These are phyloP conservation scores for Cardamine resedifolia DNA, from an alignment of 345 rosid species.

Conservation along the genomic window DNA sequence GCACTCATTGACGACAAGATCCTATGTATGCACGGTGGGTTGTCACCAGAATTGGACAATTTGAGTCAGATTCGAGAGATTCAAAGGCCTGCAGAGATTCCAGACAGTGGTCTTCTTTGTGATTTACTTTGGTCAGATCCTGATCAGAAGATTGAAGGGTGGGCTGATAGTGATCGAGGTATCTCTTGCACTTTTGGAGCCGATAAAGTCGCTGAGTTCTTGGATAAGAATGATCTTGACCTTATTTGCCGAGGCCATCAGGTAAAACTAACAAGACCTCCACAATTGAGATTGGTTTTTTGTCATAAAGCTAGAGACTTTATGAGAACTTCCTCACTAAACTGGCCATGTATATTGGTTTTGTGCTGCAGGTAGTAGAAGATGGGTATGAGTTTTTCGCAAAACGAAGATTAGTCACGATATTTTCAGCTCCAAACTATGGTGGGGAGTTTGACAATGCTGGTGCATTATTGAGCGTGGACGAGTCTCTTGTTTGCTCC, in stretches of 20 bases:
- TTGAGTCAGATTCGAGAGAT: slow-evolving; percentile 73
- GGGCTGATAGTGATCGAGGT: slow-evolving; percentile 87
- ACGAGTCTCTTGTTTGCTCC: slow-evolving; percentile 73
- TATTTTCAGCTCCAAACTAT: slow-evolving; percentile 96
- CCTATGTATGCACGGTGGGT: slow-evolving; percentile 95
- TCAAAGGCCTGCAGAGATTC: slow-evolving; percentile 79
- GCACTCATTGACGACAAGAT: slow-evolving; percentile 87
- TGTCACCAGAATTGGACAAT: slow-evolving; percentile 74
- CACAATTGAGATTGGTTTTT: not conserved
- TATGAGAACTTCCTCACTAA: not conserved
- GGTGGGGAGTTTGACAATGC: slow-evolving; percentile 98
- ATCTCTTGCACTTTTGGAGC: slow-evolving; percentile 89
- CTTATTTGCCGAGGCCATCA: slow-evolving; percentile 98
- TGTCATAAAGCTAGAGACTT: not conserved
- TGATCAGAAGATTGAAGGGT: slow-evolving; percentile 60
- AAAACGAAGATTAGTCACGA: slow-evolving; percentile 71
- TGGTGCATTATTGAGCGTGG: slow-evolving; percentile 81
- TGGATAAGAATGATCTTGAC: slow-evolving; percentile 85
- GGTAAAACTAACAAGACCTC: slow-evolving; percentile 42
- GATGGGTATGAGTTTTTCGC: slow-evolving; percentile 97
- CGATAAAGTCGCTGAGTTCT: slow-evolving; percentile 67
- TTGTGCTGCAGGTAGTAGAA: slow-evolving; percentile 75
- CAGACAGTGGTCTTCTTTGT: slow-evolving; percentile 87
- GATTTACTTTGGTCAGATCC: slow-evolving; percentile 99
- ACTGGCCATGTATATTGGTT: not conserved